Conservation (phyloP, 2,329 filamentous ascomycete species). For the Epichloe elymi region DNA sequence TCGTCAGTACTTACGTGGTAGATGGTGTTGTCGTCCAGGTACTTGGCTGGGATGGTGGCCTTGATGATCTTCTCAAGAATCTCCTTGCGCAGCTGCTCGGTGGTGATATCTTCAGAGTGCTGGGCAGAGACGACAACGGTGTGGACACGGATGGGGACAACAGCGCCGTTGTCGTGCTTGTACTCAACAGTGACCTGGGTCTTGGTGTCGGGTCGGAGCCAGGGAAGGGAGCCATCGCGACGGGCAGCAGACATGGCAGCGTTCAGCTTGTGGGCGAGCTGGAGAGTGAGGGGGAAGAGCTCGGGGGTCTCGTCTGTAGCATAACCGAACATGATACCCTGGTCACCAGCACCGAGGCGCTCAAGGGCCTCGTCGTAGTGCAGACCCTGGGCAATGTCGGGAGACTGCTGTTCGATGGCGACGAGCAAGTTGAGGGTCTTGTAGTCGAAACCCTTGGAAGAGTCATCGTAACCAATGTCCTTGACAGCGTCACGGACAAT, state of each 20-base stretch:
- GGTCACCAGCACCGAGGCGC: constrained; percentile 96
- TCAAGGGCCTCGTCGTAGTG: constrained; percentile 96
- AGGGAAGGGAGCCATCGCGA: constrained; percentile 74
- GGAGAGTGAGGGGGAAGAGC: constrained; percentile 84
- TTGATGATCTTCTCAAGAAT: constrained; percentile 97
- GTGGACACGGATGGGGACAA: constrained; percentile 84
- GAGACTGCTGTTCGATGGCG: constrained; percentile 97
- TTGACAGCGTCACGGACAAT: constrained; percentile 89
- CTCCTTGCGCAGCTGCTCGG: constrained; percentile 85
- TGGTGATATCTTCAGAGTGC: constrained; percentile 78
- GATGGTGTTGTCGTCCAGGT: constrained; percentile 83
- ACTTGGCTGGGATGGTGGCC: constrained; percentile 82
- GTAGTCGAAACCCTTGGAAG: constrained; percentile 98
- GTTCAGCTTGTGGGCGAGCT: constrained; percentile 95
- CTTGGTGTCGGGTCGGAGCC: constrained; percentile 98
- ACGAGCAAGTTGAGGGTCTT: constrained; percentile 98
- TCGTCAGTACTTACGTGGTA: constrained; percentile 61
- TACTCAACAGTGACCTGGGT: constrained; percentile 99
- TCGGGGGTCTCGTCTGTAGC: constrained; percentile 98
- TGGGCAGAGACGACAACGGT: constrained; percentile 95
- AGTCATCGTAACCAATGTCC: constrained; percentile 97
- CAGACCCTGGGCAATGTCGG: constrained; percentile 97
- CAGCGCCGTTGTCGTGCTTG: constrained; percentile 87
- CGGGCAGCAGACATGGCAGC: constrained; percentile 83
- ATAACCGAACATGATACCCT: constrained; percentile 99